phyloP scores from a whole-genome alignment of 495 filamentous ascomycete genomes.

The Penicillium odoratum region DNA sequence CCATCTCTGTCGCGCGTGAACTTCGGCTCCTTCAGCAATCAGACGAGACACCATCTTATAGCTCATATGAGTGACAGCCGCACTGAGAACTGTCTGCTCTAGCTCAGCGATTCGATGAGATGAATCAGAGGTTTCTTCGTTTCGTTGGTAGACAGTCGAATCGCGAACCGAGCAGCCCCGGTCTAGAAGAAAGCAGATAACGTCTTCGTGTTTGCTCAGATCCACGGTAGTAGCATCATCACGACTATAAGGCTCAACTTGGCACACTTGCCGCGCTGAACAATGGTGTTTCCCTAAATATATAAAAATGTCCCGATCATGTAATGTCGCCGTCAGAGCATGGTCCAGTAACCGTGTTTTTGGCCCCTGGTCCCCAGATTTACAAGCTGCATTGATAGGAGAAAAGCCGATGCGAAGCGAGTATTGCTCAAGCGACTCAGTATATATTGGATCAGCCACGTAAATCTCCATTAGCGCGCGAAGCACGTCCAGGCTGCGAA shows the following conservation, averaged over 20 bases:
- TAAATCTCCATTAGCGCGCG: background rate
- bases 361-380: background rate
- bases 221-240: background rate
- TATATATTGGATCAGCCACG: background rate
- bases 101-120: background rate
- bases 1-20: constrained; percentile 3
- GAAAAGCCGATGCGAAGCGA: background rate
- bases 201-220: background rate
- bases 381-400: background rate
- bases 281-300: background rate
- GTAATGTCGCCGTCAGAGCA: background rate
- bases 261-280: background rate
- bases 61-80: background rate
- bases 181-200: background rate
- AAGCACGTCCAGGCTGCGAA: background rate
- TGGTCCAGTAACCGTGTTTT: background rate
- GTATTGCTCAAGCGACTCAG: background rate
- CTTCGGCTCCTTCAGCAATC: constrained; percentile 3
- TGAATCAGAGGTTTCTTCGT: background rate
- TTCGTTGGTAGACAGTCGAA: background rate
- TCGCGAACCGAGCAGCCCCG: background rate
- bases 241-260: background rate
- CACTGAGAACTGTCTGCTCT: constrained; percentile 1
- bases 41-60: constrained; percentile 4
- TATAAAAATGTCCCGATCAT: background rate